Conservation (phyloP, 202 grass and related monocot genomes). For the Eragrostis tef region DNA sequence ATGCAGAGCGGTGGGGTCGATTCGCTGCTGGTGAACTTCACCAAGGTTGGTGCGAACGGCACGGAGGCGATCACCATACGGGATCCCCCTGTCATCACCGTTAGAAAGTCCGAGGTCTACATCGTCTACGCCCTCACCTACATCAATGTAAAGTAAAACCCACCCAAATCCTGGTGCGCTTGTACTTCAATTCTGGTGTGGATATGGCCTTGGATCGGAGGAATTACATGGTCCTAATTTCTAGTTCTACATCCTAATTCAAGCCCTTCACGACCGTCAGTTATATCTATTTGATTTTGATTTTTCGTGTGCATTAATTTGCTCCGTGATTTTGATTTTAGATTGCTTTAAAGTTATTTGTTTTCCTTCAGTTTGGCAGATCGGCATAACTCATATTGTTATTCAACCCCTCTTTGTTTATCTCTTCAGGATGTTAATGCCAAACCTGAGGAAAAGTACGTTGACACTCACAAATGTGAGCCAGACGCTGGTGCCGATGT, state of each 20-base stretch:
- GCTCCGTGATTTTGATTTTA: not conserved
- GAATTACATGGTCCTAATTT: no score
- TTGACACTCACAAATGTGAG: constrained; percentile 77
- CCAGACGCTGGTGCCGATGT: no score
- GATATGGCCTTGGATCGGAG: no score
- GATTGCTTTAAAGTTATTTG: not conserved
- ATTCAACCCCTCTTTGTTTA: constrained; percentile 3
- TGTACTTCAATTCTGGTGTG: no score
- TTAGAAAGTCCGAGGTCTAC: constrained; percentile 64
- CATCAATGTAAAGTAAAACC: constrained; percentile 67
- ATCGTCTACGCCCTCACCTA: constrained; percentile 70
- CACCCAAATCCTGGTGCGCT: no score
- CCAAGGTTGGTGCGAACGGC: constrained; percentile 63
- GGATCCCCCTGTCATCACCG: constrained; percentile 64
- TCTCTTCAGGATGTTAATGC: constrained; percentile 74
- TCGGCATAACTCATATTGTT: not conserved
- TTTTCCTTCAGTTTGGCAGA: not conserved
- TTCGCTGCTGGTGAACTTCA: constrained; percentile 66
- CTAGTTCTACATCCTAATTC: not conserved
- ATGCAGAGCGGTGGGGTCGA: constrained; percentile 76
- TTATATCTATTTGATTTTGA: not conserved
- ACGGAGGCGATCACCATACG: constrained; percentile 52
- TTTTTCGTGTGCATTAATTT: constrained; percentile 21
- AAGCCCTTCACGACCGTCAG: not conserved
- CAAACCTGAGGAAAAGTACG: constrained; percentile 68